Base-by-base conservation (phyloP, 2,329 filamentous ascomycete genomes). In the Neoascochyta sp. region DNA sequence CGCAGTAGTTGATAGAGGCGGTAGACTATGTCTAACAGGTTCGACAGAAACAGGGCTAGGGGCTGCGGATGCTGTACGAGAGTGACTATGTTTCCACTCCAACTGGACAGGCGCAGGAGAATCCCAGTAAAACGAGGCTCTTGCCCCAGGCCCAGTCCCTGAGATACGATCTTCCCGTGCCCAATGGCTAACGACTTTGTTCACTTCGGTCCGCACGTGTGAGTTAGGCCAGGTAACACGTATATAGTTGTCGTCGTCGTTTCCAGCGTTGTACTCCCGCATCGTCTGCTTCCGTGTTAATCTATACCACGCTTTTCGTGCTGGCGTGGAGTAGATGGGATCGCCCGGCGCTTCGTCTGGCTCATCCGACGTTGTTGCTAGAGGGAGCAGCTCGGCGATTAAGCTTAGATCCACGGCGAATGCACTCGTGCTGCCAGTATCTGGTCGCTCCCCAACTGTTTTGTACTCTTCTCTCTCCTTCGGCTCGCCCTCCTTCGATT, bases 251-350 rank as follows among this genome's bases (percentile, higher is more conserved):
- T 62, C 54, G 16, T 58, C 53, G 8, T 51, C 49, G 5, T 46
- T 49, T 5, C 56, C 60, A 18, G 32, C 54, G 24, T 63, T 60
- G 47, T 49, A 63, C 17, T 64, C 61, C 10, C 60, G 47, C 49
- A 65, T 45, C 4, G 61, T 65, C 31, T 64, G 52, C 24, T 53
- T 55, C 7, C 62, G 55, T 1, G 60, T 64, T 2, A 65, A 34
- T 8, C 61, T 51, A 32, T 65, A 65, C 63, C 63, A 65, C 7
- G 60, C 50, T 40, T 64, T 65, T 4, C 60, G 53, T 10, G 55
- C 45, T 8, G 55, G 52, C 4, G 53, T 64, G 0, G 60, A 52
- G 22, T 47, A 50, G 15, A 64, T 50, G 0, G 60, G 54, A 30
- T 57, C 52, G 10, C 57, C 50, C 16, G 51, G 47, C 1, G 50